Percentiles rank a stretch among this genome's conserved stretches.
phyloP scores from a whole-genome alignment of 2,329 filamentous ascomycete species.

The Epichloe coenophiala region DNA sequence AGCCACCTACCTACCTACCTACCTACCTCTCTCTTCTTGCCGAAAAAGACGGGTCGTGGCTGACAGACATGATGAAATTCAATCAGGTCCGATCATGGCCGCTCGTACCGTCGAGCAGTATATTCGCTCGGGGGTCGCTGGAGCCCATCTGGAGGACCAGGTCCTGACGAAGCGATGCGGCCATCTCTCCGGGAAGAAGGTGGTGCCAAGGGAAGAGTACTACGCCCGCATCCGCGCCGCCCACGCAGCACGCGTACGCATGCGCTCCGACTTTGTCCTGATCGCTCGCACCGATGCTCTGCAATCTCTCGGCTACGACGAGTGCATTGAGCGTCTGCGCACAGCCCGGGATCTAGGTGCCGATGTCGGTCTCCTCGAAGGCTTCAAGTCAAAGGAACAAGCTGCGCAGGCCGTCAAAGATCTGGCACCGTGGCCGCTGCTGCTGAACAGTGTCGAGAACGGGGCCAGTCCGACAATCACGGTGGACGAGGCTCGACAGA shows the following conservation, averaged over 20 bases:
- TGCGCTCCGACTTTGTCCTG: slow-evolving; percentile 45
- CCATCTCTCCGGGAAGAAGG: slow-evolving; percentile 46
- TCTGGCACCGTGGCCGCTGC: slow-evolving; percentile 34
- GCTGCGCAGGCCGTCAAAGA: slow-evolving; percentile 31
- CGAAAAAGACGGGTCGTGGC: not conserved
- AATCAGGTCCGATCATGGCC: slow-evolving; percentile 33
- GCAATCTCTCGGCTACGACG: slow-evolving; percentile 42
- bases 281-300: slow-evolving; percentile 52
- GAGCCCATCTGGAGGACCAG: slow-evolving; percentile 50
- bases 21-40: not conserved
- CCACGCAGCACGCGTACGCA: slow-evolving; percentile 30
- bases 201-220: slow-evolving; percentile 40
- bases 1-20: not conserved
- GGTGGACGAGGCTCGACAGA: slow-evolving; percentile 35
- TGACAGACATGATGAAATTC: not conserved
- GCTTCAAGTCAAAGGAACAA: slow-evolving; percentile 37
- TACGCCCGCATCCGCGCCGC: slow-evolving; percentile 43
- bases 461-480: slow-evolving; percentile 42
- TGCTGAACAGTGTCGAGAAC: slow-evolving; percentile 45
- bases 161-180: slow-evolving; percentile 53
- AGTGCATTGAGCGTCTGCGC: slow-evolving; percentile 36
- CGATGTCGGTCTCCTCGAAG: slow-evolving; percentile 48
- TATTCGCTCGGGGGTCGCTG: slow-evolving; percentile 42
- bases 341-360: slow-evolving; percentile 40
- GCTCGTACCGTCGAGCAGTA: slow-evolving; percentile 39